phyloP scores from a whole-genome alignment of 129 eudicot genomes.

The Artemisia tridentata region DNA sequence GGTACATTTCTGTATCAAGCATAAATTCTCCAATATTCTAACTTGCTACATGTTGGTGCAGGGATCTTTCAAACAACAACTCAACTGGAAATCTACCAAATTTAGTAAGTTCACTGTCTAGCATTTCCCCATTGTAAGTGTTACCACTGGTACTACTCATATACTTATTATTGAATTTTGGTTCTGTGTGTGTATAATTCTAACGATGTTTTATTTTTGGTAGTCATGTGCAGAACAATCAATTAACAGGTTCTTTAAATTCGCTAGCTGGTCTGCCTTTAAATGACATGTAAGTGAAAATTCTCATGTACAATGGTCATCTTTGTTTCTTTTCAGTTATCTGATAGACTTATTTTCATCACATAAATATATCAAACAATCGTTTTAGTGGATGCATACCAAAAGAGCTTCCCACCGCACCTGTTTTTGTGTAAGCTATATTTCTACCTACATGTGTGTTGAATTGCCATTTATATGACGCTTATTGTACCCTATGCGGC shows the following conservation, averaged over 20 bases:
- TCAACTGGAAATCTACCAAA: no score
- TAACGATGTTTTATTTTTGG: slow-evolving; percentile 29
- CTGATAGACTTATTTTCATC: slow-evolving; percentile 14
- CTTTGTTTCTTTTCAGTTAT: background rate
- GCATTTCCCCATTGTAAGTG: no score
- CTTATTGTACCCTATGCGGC: background rate
- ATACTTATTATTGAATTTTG: no score
- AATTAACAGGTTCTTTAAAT: slow-evolving; percentile 74
- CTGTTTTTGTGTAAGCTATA: slow-evolving; percentile 61
- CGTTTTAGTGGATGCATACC: slow-evolving; percentile 93
- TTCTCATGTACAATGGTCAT: slow-evolving; percentile 7
- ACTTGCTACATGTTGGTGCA: no score
- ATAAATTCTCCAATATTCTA: no score
- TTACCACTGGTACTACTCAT: no score
- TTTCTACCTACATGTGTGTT: background rate
- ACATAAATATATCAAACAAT: slow-evolving; percentile 88
- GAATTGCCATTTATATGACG: background rate
- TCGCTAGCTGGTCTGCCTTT: slow-evolving; percentile 64
- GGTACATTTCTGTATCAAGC: no score
- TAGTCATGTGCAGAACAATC: slow-evolving; percentile 89
- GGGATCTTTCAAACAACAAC: no score
- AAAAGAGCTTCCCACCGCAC: slow-evolving; percentile 61
- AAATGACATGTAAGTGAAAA: slow-evolving; percentile 67
- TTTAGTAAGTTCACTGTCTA: no score
- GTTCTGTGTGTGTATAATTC: no score